These are phyloP conservation scores for Phytophthora sp. DNA, from an alignment of 352 stramenopile genomes.

Conservation along the genomic window DNA sequence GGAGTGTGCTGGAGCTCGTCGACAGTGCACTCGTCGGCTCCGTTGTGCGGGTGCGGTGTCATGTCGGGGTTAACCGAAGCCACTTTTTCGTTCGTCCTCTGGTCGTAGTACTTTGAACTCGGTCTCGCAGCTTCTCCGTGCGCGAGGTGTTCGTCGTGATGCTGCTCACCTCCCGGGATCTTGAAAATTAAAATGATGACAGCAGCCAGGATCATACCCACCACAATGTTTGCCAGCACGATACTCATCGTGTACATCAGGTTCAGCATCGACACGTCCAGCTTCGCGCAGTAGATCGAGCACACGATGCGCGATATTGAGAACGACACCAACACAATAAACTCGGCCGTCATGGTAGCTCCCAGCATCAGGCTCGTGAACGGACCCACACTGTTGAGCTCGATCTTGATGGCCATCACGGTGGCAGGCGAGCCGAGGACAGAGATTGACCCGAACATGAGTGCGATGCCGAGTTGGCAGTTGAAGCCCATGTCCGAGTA, in stretches of 20 bases:
- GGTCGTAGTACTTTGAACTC: slow-evolving; percentile 17
- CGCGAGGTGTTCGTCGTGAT: slow-evolving; percentile 8
- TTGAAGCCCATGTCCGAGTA: slow-evolving; percentile 37
- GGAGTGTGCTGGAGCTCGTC: slow-evolving; percentile 43
- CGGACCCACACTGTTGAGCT: slow-evolving; percentile 68
- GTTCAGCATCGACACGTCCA: slow-evolving; percentile 60
- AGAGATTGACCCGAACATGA: slow-evolving; percentile 74
- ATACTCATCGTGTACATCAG: slow-evolving; percentile 62
- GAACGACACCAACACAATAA: slow-evolving; percentile 73
- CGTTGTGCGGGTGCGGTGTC: slow-evolving; percentile 57
- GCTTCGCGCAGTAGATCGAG: slow-evolving; percentile 65
- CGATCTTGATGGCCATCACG: slow-evolving; percentile 80
- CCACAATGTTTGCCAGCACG: slow-evolving; percentile 57
- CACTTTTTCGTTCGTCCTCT: slow-evolving; percentile 29
- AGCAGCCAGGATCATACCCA: slow-evolving; percentile 46
- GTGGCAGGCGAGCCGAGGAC: slow-evolving; percentile 65
- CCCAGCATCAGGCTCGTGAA: slow-evolving; percentile 83
- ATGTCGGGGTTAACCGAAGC: slow-evolving; percentile 35
- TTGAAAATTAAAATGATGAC: slow-evolving; percentile 67
- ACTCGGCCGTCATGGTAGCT: slow-evolving; percentile 73
- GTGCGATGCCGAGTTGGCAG: slow-evolving; percentile 65
- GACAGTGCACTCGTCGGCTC: slow-evolving; percentile 29
- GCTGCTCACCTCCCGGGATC: slow-evolving; percentile 43
- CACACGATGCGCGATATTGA: slow-evolving; percentile 67
- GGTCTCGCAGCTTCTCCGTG: not conserved